Evolutionary conservation across 2,329 filamentous ascomycete species (phyloP).

Genomic region (Pseudogymnoascus pannorum): DNA sequence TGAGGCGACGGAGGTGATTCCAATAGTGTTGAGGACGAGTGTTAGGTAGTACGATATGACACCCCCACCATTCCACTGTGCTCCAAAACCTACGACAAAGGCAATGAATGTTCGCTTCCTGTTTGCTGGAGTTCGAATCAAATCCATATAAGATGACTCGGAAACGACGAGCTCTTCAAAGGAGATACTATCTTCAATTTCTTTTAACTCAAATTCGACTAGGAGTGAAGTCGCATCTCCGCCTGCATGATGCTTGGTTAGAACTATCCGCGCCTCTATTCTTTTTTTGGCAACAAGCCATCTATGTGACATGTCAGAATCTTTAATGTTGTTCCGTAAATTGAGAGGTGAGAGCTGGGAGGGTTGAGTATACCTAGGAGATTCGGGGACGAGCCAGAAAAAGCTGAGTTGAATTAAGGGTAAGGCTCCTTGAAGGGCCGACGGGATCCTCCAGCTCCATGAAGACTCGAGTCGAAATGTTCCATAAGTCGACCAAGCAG

Average conservation of each 20-base stretch:
- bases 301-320: conserved; percentile 47
- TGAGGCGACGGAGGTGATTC: conserved; percentile 14
- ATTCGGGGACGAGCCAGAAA: not conserved
- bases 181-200: conserved; percentile 41
- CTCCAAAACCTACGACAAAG: conserved; percentile 18
- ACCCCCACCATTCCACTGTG: conserved; percentile 22
- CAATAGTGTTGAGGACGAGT: conserved; percentile 21
- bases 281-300: conserved; percentile 42
- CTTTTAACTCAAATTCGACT: conserved; percentile 41
- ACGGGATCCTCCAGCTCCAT: conserved; percentile 35
- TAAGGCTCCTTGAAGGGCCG: conserved; percentile 39
- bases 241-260: conserved; percentile 46
- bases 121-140: conserved; percentile 21
- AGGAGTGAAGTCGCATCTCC: conserved; percentile 37
- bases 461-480: conserved; percentile 29
- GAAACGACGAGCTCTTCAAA: conserved; percentile 34
- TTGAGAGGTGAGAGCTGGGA: not conserved
- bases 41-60: conserved; percentile 21
- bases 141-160: conserved; percentile 33
- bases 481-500: conserved; percentile 34
- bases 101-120: conserved; percentile 19
- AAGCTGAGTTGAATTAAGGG: conserved; percentile 33
- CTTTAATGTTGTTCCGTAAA: conserved; percentile 15
- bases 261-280: conserved; percentile 41
- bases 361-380: not conserved